A percentile compares a stretch with the other conserved stretches of the same genome.
Conservation (phyloP, 441 rosid species). For the Bocquillonia castaneifolia region DNA sequence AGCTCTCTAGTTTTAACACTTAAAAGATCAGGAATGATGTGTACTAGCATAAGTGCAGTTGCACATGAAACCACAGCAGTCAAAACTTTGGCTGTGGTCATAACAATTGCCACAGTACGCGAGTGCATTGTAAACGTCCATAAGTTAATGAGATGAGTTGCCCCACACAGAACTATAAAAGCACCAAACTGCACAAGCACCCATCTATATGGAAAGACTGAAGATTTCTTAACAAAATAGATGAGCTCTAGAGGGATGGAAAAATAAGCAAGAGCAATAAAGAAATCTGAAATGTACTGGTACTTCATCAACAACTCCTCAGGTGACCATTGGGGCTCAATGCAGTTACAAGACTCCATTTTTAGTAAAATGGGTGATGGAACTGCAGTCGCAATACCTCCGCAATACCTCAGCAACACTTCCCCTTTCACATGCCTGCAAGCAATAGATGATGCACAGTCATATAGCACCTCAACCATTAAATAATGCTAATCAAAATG, state of each 20-base stretch:
- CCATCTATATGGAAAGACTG: constrained; percentile 92
- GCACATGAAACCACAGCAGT: constrained; percentile 92
- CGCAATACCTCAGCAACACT: constrained; percentile 18
- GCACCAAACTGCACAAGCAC: constrained; percentile 99
- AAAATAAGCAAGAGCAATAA: constrained; percentile 91
- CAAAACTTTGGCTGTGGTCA: constrained; percentile 71
- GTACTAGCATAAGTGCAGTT: constrained; percentile 98
- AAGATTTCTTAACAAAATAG: constrained; percentile 94
- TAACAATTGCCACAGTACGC: constrained; percentile 73
- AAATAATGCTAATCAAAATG: background rate
- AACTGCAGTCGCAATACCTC: too few species aligned
- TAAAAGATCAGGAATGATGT: constrained; percentile 85
- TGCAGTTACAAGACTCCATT: constrained; percentile 84
- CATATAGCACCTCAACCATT: background rate
- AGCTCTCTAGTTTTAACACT: constrained; percentile 91
- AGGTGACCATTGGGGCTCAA: constrained; percentile 89
- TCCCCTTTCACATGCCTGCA: constrained; percentile 38
- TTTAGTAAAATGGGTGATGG: constrained; percentile 14
- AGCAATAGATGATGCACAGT: constrained; percentile 4
- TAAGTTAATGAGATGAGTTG: constrained; percentile 84
- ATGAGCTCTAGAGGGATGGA: constrained; percentile 93
- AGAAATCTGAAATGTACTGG: constrained; percentile 93
- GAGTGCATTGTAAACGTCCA: constrained; percentile 81
- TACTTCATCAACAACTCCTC: constrained; percentile 89
- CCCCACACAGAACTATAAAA: constrained; percentile 95